Base-by-base conservation (phyloP, 2,329 filamentous ascomycete genomes). In the Knufia fluminis region DNA sequence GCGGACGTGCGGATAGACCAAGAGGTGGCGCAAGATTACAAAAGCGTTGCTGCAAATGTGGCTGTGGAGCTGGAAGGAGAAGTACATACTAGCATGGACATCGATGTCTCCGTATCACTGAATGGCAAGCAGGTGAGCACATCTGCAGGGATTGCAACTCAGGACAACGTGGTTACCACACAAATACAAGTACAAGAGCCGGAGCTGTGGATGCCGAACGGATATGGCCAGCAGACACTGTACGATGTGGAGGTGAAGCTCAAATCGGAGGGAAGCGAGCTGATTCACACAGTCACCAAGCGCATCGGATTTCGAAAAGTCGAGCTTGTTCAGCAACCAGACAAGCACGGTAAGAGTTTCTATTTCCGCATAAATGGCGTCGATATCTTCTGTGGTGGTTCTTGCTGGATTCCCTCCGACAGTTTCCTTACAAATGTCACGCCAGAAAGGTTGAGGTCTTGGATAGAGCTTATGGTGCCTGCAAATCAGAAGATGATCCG, bases 341-440 rank as follows among this genome's bases (percentile, higher is more conserved):
- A 69, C 60, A 74, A 71, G 24, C 68, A 71, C 57, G 80, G 82
- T 46, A 80, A 82, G 57, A 75, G 74, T 2, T 83, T 84, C 61
- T 75, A 74, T 57, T 82, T 83, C 59, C 73, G 79, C 33, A 72
- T 85, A 55, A 85, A 86, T 55, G 78, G 78, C 2, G 66, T 81
- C 46, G 74, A 83, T 64, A 73, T 82, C 4, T 82, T 98, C 60
- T 80, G 76, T 48, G 77, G 79, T 31, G 80, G 80, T 3, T 79
- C 77, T 12, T 77, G 79, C 61, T 84, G 80, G 79, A 83, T 84
- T 48, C 80, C 80, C 2, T 77, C 75, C 0, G 79, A 83, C 57
- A 79, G 70, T 46, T 74, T 83, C 52, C 73, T 78, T 1, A 74
- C 79, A 0, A 69, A 73, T 8, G 71, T 83, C 39, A 71, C 67